Evolutionary conservation across 805 yeast species (phyloP).

Genomic region (Pichia kluyveri): DNA sequence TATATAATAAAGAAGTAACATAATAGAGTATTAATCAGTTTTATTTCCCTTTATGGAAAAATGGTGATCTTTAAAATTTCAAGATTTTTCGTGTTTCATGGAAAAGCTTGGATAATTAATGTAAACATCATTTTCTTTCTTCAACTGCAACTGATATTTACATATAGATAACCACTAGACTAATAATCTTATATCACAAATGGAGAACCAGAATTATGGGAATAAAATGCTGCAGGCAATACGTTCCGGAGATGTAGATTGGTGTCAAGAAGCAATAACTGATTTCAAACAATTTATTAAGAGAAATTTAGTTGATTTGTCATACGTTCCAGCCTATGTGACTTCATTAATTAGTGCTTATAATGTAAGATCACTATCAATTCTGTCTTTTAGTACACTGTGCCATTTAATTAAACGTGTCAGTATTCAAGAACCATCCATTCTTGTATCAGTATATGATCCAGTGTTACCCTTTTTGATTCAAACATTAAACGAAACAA

Average conservation of each 20-base stretch:
- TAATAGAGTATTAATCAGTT: no score
- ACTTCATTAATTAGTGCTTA: conserved; percentile 40
- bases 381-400: conserved; percentile 41
- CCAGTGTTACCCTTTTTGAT: conserved; percentile 45
- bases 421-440: conserved; percentile 43
- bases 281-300: conserved; percentile 46
- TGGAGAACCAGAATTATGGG: conserved; percentile 16
- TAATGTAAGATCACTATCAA: conserved; percentile 29
- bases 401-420: conserved; percentile 52
- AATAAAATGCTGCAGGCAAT: conserved; percentile 20
- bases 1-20: conserved; percentile 33
- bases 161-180: not conserved
- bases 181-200: not conserved
- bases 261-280: conserved; percentile 19
- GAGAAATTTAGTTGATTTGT: conserved; percentile 42
- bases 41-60: no score
- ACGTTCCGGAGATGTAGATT: conserved; percentile 12
- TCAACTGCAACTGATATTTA: no score
- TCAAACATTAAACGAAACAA: conserved; percentile 35
- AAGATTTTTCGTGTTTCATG: no score
- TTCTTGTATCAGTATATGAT: conserved; percentile 33
- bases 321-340: conserved; percentile 40
- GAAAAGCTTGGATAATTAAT: no score
- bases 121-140: no score
- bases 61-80: no score